These are phyloP conservation scores for Colletotrichum acutatum DNA, from an alignment of 2,329 filamentous ascomycete genomes.

Conservation along the genomic window DNA sequence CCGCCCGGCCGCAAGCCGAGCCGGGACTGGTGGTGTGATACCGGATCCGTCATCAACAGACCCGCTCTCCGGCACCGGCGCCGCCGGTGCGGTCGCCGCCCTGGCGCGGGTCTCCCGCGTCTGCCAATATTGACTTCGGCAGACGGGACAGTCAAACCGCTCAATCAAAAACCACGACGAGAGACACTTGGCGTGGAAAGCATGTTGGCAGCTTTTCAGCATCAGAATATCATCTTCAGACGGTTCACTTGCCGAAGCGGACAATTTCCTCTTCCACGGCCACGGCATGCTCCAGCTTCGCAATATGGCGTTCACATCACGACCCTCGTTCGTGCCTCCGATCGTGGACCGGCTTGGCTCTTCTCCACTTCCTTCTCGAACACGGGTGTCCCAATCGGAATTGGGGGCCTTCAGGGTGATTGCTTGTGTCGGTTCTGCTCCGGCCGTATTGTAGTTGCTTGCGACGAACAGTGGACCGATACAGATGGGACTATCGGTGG, in stretches of 20 bases:
- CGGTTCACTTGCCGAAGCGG: background rate
- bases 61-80: conserved; percentile 12
- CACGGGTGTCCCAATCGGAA: background rate
- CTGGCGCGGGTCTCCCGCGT: conserved; percentile 20
- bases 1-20: background rate
- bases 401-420: background rate
- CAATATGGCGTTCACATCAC: background rate
- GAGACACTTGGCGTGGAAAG: conserved; percentile 53
- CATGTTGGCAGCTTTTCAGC: conserved; percentile 50
- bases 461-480: conserved; percentile 44
- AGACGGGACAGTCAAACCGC: conserved; percentile 52
- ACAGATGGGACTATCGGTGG: conserved; percentile 45
- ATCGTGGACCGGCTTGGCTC: background rate
- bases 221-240: conserved; percentile 47
- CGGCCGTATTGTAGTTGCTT: background rate
- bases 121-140: conserved; percentile 48
- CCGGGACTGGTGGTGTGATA: conserved; percentile 6
- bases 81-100: conserved; percentile 9
- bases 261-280: background rate
- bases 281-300: conserved; percentile 5
- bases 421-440: conserved; percentile 3
- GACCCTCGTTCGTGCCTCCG: background rate
- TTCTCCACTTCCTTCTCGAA: conserved; percentile 9
- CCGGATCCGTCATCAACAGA: background rate
- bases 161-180: conserved; percentile 51